These are phyloP conservation scores for Trichoderma harzianum DNA, from an alignment of 2,329 filamentous ascomycete species.

Conservation along the genomic window DNA sequence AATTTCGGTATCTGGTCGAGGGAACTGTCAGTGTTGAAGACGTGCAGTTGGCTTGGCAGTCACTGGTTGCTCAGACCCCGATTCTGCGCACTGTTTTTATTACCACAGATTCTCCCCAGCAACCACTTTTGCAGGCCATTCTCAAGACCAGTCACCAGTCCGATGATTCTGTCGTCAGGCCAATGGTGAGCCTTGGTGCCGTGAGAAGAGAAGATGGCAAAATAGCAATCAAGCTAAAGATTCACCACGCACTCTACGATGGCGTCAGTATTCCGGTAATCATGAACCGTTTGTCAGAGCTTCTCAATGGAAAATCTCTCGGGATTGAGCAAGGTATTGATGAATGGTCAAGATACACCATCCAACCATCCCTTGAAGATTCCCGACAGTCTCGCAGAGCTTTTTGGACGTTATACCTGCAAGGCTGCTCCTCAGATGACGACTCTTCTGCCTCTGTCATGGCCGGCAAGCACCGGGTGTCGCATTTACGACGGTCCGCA, in stretches of 20 bases:
- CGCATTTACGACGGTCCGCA: slow-evolving; percentile 46
- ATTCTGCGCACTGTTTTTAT: slow-evolving; percentile 69
- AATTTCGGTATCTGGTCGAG: slow-evolving; percentile 60
- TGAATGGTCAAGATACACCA: slow-evolving; percentile 29
- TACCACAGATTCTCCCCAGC: slow-evolving; percentile 41
- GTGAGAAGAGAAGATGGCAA: slow-evolving; percentile 7
- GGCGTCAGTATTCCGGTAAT: slow-evolving; percentile 71
- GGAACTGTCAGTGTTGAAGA: slow-evolving; percentile 35
- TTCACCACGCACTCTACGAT: slow-evolving; percentile 89
- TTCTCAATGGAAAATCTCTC: slow-evolving; percentile 5
- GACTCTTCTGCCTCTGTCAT: not conserved
- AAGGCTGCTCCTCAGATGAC: not conserved
- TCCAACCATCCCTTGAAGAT: slow-evolving; percentile 8
- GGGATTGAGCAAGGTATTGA: slow-evolving; percentile 12
- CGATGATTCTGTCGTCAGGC: not conserved
- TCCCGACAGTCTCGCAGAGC: slow-evolving; percentile 22
- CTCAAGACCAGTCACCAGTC: slow-evolving; percentile 29
- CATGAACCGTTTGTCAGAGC: slow-evolving; percentile 38
- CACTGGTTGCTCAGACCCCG: slow-evolving; percentile 51
- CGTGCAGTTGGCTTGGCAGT: slow-evolving; percentile 59
- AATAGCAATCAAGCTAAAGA: slow-evolving; percentile 48
- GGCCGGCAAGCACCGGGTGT: slow-evolving; percentile 21
- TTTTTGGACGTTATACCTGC: slow-evolving; percentile 45
- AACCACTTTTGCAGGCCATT: slow-evolving; percentile 64
- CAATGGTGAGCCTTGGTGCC: not conserved